phyloP scores from a whole-genome alignment of 148 eudicot genomes.

The Vaccinium corymbosum region DNA sequence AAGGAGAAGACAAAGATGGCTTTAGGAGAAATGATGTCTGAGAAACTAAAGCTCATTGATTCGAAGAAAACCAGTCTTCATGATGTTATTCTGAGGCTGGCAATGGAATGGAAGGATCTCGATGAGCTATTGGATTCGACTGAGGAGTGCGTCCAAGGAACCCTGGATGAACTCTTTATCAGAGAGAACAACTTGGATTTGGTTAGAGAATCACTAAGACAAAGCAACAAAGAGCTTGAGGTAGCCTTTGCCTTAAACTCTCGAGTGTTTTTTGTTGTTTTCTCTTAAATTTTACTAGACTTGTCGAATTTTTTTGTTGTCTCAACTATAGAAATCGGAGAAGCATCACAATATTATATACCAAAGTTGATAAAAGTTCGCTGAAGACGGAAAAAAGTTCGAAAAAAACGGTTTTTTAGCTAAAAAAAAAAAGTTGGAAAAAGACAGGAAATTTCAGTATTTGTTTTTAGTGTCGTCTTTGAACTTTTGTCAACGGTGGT shows the following conservation, averaged over 20 bases:
- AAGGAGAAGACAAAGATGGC: slow-evolving; percentile 1
- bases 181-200: slow-evolving; percentile 16
- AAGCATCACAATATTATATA: neutral
- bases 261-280: too few species aligned
- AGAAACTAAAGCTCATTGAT: neutral
- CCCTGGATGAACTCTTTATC: neutral
- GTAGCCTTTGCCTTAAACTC: neutral
- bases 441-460: too few species aligned
- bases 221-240: slow-evolving; percentile 13
- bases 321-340: neutral
- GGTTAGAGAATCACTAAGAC: slow-evolving; percentile 14
- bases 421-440: too few species aligned
- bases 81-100: slow-evolving; percentile 13
- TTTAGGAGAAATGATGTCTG: neutral
- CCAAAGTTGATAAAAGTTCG: too few species aligned
- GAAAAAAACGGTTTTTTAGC: too few species aligned
- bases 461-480: too few species aligned
- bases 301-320: neutral
- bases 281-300: too few species aligned
- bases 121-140: slow-evolving; percentile 24
- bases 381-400: too few species aligned
- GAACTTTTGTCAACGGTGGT: too few species aligned
- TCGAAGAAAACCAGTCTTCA: slow-evolving; percentile 12
- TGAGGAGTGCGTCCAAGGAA: neutral
- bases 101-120: slow-evolving; percentile 37